A percentile compares a stretch with the other conserved stretches of the same genome.
Conservation (phyloP, 2,329 filamentous ascomycete species). For the Microcyclosporella mali region DNA sequence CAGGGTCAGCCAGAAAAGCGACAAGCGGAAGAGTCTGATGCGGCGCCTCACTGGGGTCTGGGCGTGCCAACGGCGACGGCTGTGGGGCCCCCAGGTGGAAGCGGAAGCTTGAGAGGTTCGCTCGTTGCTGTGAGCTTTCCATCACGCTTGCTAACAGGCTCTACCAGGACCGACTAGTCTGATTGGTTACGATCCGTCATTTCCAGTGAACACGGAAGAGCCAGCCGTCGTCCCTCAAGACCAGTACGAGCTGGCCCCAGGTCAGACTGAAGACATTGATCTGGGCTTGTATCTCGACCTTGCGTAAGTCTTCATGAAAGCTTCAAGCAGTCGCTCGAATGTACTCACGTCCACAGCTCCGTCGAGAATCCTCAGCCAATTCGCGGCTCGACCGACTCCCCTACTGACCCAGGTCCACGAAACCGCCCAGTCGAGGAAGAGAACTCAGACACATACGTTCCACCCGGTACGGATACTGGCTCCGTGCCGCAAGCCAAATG, state of each 20-base stretch:
- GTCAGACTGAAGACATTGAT: constrained; percentile 32
- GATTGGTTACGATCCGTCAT: constrained; percentile 1
- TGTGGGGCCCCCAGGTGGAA: not conserved
- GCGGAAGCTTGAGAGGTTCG: not conserved
- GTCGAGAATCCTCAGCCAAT: constrained; percentile 38
- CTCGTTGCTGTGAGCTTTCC: not conserved
- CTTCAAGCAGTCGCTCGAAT: not conserved
- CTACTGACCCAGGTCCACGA: constrained; percentile 34
- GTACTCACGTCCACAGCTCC: constrained; percentile 7
- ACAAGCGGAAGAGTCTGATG: too few relatives aligned
- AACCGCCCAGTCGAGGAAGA: constrained; percentile 33
- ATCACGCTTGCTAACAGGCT: not conserved
- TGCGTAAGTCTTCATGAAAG: not conserved
- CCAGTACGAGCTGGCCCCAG: constrained; percentile 27
- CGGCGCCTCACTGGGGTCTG: too few relatives aligned
- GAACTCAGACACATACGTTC: constrained; percentile 35
- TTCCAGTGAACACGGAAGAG: constrained; percentile 1
- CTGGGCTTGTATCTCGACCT: constrained; percentile 36
- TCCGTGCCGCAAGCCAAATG: constrained; percentile 36
- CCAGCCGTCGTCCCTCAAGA: constrained; percentile 1
- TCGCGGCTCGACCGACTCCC: constrained; percentile 26
- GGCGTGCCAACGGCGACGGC: not conserved
- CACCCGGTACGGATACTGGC: constrained; percentile 34
- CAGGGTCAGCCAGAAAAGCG: too few relatives aligned
- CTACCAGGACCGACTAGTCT: not conserved